These are phyloP conservation scores for Tolypocladium album DNA, from an alignment of 2,329 filamentous ascomycete genomes.

Conservation along the genomic window DNA sequence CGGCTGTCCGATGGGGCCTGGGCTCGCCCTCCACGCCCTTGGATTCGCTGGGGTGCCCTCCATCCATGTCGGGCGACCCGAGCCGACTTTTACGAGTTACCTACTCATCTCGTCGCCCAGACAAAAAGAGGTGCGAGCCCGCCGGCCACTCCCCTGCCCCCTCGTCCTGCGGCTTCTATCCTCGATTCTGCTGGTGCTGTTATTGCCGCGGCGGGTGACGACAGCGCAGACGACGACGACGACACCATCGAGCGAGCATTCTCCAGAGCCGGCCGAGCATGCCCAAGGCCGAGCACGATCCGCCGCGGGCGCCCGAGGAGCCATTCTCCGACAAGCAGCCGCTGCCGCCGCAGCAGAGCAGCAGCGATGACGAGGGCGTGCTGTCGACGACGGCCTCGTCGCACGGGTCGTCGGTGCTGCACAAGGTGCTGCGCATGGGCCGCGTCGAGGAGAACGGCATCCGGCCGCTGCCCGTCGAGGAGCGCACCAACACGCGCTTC, in stretches of 20 bases:
- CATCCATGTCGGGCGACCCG: background rate
- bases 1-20: background rate
- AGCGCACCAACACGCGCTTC: slow-evolving; percentile 27
- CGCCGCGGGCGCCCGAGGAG: background rate
- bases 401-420: slow-evolving; percentile 13
- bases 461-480: slow-evolving; percentile 28
- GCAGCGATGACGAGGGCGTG: background rate
- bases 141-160: too few species aligned
- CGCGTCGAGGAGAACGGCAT: slow-evolving; percentile 34
- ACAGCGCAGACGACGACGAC: background rate
- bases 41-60: background rate
- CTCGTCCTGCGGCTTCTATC: too few species aligned
- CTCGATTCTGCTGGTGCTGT: too few species aligned
- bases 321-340: background rate
- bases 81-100: too few species aligned
- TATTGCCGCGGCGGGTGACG: background rate
- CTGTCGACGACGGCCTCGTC: background rate
- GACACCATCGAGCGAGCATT: too few species aligned
- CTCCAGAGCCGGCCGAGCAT: background rate
- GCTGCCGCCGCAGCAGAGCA: background rate
- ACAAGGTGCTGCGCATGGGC: slow-evolving; percentile 22
- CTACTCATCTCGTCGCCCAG: background rate
- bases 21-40: background rate
- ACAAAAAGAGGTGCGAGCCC: background rate
- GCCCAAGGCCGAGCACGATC: background rate